Evolutionary conservation across 2,329 filamentous ascomycete species (phyloP).

Genomic region (Aplosporella prunicola): DNA sequence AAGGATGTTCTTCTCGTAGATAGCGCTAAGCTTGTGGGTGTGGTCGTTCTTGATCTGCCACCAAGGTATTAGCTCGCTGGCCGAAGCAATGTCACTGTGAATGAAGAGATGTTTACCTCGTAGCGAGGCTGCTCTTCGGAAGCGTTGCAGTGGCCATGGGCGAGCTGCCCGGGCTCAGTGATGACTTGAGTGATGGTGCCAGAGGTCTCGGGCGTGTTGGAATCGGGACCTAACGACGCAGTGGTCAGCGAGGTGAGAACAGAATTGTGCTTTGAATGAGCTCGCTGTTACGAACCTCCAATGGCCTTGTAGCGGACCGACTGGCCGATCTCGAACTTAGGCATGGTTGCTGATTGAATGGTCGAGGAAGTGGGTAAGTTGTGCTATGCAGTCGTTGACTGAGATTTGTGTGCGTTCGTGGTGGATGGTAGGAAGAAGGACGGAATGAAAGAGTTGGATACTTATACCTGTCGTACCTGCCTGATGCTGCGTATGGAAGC

Average conservation of each 20-base stretch:
- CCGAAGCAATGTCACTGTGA: neutral
- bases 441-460: too few relatives aligned
- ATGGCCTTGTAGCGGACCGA: conserved; percentile 6
- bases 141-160: neutral
- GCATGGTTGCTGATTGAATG: conserved; percentile 3
- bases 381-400: too few relatives aligned
- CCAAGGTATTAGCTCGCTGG: neutral
- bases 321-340: conserved; percentile 1
- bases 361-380: too few relatives aligned
- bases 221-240: neutral
- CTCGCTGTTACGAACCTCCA: neutral
- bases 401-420: too few relatives aligned
- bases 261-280: neutral
- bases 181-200: neutral
- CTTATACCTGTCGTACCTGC: too few relatives aligned
- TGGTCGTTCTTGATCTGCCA: conserved; percentile 4
- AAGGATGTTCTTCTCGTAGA: conserved; percentile 3
- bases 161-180: neutral
- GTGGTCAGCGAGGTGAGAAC: neutral
- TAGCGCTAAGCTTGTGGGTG: neutral
- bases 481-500: too few relatives aligned
- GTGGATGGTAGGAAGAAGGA: too few relatives aligned
- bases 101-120: neutral
- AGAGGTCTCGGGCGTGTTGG: neutral
- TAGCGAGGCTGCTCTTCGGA: neutral